phyloP scores from a whole-genome alignment of 2,329 filamentous ascomycete genomes.

The Camillea tinctor region DNA sequence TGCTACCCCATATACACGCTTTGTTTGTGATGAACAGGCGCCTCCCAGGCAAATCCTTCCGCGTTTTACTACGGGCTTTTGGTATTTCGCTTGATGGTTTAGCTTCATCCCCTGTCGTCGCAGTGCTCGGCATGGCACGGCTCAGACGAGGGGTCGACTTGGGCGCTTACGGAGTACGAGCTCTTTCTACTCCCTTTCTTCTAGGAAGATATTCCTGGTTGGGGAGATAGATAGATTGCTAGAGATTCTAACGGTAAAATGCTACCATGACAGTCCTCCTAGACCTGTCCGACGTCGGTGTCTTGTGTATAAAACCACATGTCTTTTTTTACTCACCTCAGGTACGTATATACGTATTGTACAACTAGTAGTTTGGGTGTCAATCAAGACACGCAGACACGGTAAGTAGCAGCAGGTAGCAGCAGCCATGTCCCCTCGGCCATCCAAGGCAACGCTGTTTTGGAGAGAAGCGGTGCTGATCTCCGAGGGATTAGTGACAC shows the following conservation, averaged over 20 bases:
- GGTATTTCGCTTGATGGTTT: neutral
- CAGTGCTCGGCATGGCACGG: neutral
- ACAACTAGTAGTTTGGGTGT: neutral
- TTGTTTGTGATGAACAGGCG: neutral
- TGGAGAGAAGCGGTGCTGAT: neutral
- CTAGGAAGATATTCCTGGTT: neutral
- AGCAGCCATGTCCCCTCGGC: neutral
- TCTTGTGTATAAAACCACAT: neutral
- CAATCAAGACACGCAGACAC: too few relatives aligned
- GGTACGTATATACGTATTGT: neutral
- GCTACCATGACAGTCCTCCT: neutral
- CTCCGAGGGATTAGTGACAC: neutral
- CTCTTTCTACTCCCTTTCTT: neutral
- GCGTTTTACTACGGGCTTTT: neutral
- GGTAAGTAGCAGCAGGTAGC: too few relatives aligned
- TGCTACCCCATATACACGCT: too few relatives aligned
- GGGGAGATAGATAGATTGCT: neutral
- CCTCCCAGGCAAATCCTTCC: neutral
- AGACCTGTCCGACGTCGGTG: neutral
- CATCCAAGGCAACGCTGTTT: neutral
- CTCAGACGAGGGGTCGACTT: neutral
- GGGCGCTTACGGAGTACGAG: neutral
- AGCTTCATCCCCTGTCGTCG: neutral
- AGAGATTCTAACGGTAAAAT: too few relatives aligned
- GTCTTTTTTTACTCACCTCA: too few relatives aligned